phyloP scores from a whole-genome alignment of 495 filamentous ascomycete genomes.

The Talaromyces thailandensis region DNA sequence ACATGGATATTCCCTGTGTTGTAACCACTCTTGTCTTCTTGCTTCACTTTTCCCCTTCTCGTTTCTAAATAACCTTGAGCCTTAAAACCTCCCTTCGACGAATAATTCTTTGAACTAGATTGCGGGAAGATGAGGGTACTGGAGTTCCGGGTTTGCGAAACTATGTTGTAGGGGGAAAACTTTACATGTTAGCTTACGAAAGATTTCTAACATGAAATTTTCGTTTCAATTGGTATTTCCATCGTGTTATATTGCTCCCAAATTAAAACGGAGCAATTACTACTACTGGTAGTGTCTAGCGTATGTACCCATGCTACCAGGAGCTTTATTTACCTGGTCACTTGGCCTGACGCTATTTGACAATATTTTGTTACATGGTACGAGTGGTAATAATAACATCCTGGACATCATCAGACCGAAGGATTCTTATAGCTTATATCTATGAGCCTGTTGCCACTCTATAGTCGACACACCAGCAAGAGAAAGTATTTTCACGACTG shows the following conservation, averaged over 20 bases:
- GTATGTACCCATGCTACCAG: background rate
- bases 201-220: background rate
- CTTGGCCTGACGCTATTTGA: background rate
- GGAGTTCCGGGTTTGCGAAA: background rate
- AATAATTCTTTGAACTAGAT: background rate
- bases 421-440: background rate
- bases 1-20: background rate
- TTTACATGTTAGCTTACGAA: background rate
- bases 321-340: background rate
- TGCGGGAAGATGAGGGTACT: background rate
- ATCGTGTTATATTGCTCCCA: background rate
- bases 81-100: background rate
- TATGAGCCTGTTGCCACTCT: background rate
- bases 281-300: background rate
- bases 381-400: background rate
- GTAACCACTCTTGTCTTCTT: background rate
- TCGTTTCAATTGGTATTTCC: background rate
- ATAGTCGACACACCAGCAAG: background rate
- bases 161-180: background rate
- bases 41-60: background rate
- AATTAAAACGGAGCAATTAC: conserved; percentile 1
- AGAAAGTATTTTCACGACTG: background rate
- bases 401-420: background rate
- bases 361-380: background rate
- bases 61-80: background rate